Evolutionary conservation across 164 flowering plant genomes (phyloP).

Genomic region (Chimonanthus praecox): DNA sequence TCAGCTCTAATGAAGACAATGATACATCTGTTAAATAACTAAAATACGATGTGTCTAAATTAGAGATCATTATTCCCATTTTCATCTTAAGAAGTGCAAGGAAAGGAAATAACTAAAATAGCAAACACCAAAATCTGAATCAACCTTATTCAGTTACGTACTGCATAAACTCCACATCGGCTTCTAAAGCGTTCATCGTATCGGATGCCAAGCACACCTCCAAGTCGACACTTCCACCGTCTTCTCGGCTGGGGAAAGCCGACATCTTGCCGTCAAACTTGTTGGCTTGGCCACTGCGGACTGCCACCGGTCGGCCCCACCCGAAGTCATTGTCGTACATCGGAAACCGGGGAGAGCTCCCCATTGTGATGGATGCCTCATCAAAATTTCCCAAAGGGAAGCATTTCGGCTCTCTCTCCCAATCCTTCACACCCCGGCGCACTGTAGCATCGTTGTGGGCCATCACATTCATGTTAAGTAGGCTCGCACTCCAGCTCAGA

Average conservation of each 20-base stretch:
- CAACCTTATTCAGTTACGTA: slow-evolving; percentile 20
- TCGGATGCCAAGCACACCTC: slow-evolving; percentile 71
- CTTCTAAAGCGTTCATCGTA: slow-evolving; percentile 61
- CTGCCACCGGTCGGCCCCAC: slow-evolving; percentile 77
- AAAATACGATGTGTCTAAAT: too few species aligned
- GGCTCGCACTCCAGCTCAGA: slow-evolving; percentile 64
- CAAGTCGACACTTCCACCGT: slow-evolving; percentile 77
- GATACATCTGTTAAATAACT: too few species aligned
- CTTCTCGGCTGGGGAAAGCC: slow-evolving; percentile 77
- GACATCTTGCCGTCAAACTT: slow-evolving; percentile 87
- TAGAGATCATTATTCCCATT: too few species aligned
- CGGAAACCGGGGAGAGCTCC: slow-evolving; percentile 79
- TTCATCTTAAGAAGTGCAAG: too few species aligned
- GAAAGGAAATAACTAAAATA: too few species aligned
- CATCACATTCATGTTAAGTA: slow-evolving; percentile 40
- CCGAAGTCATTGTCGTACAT: slow-evolving; percentile 89
- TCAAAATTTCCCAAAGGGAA: slow-evolving; percentile 61
- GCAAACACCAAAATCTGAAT: too few species aligned
- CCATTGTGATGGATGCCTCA: slow-evolving; percentile 63
- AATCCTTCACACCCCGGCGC: slow-evolving; percentile 37
- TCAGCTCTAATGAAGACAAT: too few species aligned
- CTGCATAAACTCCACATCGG: slow-evolving; percentile 33
- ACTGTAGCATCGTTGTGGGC: slow-evolving; percentile 44
- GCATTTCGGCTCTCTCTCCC: slow-evolving; percentile 54
- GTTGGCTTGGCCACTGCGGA: slow-evolving; percentile 68